Base-by-base conservation (phyloP, 352 stramenopile species). In the Phytopythium montanum region DNA sequence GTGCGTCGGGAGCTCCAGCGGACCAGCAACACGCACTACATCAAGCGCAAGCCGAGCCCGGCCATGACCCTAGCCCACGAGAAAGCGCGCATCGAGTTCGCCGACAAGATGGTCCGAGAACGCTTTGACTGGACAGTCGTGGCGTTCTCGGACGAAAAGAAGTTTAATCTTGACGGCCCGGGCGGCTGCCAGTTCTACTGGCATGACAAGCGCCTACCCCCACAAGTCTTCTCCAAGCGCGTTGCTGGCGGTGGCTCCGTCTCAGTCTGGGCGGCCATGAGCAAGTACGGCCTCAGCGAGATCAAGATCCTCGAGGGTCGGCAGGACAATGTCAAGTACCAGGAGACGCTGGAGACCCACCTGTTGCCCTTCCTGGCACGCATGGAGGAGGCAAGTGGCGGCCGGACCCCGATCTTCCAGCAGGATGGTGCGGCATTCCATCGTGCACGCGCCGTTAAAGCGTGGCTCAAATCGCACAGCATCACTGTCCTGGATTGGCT, bases 131-230 rank as follows among this genome's bases (percentile, higher is more conserved):
- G 34, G 34, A 12, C 10, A 19, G 34, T 12, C 18, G 18, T 49
- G 3, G 36, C 61, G 36, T 64, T 57, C 19, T 68, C 57, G 5
- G 62, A 68, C 38, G 56, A 64, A 28, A 60, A 64, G 57, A 59
- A 58, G 23, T 64, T 58, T 16, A 64, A 56, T 38, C 33, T 68
- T 3, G 62, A 68, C 25, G 57, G 62, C n/a, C 48, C 62, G 7
- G 62, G 65, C 21, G 56, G 62, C 0, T 39, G 34, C 16, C 25
- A 54, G 26, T 51, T 61, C 48, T 64, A 64, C 28, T 68, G 62
- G 56, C 50, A 64, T 19, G 51, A 51, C 26, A 2, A 62, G 31
- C 9, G 28, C 10, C 28, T 28, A 7, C 13, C 26, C 4, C 13
- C 42, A 3, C 4, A 49, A 19, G 34, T 41, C 7, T 41, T 41